Evolutionary conservation across 2,329 filamentous ascomycete genomes (phyloP), one percentile per base, ranked within the genome.

Genomic region (Septoria petroselini): DNA sequence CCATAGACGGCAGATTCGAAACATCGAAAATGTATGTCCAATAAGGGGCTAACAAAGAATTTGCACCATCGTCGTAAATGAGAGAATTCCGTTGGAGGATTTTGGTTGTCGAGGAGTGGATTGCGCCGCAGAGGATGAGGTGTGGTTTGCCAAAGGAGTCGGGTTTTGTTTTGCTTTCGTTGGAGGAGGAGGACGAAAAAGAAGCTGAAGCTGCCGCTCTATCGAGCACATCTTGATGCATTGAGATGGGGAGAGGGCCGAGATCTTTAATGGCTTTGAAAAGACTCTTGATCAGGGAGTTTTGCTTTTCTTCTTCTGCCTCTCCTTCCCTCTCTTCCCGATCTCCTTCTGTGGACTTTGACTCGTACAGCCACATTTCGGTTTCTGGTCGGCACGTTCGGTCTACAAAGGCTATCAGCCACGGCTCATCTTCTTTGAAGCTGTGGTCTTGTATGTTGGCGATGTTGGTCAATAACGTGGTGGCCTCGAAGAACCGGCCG

Each of bases 401-500:
- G 64, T 88, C 84, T 4, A 84, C 62, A 61, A 82, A 85, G 0
- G 78, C 80, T 0, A 77, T 74, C 61, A 85, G 82, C 61, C 68
- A 71, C 6, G 21, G 31, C 9, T 23, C 31, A 2, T 43, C 11
- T 43, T 33, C 21, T 41, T 11, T 15, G 39, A 15, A 6, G n/a
- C 15, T n/a, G 17, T n/a, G 18, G 15, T 21, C 3, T 6, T 40
- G 47, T 12, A 46, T 37, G 35, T 19, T 65, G 67, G 9, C 66
- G 67, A 58, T 33, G 37, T 61, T 66, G 1, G 63, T 62, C 77
- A 68, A 48, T 62, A 77, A 4, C 68, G 72, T 58, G 65, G 69
- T 58, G 66, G 67, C 29, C 66, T 77, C 37, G 27, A 60, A 57
- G 17, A 72, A 72, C 40, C 67, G 70, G 17, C 75, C 71, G 63